Evolutionary conservation across 2,329 filamentous ascomycete species (phyloP).

Genomic region (Fusarium torulosum): DNA sequence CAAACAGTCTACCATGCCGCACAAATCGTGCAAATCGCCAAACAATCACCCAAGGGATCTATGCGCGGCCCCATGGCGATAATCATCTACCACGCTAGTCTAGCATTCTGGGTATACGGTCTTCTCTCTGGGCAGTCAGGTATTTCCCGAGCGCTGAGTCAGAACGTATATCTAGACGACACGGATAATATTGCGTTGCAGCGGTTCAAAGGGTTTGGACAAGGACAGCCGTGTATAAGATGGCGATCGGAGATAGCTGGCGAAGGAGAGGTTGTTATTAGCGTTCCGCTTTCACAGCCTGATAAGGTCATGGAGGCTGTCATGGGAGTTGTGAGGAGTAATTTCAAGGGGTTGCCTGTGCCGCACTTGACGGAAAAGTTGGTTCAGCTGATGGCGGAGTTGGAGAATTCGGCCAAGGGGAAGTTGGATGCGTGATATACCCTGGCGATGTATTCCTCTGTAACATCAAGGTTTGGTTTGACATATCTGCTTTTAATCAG

Average conservation of each 20-base stretch:
- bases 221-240: constrained; percentile 32
- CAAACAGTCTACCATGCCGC: constrained; percentile 49
- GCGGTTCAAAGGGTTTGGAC: constrained; percentile 31
- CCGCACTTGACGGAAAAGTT: constrained; percentile 34
- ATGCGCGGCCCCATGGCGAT: constrained; percentile 46
- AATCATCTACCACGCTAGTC: constrained; percentile 47
- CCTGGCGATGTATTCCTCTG: too few relatives aligned
- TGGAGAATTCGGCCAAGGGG: constrained; percentile 34
- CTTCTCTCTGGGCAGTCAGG: constrained; percentile 18
- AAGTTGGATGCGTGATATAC: constrained; percentile 30
- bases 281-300: constrained; percentile 26
- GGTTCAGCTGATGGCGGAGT: constrained; percentile 34
- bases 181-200: constrained; percentile 19
- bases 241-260: constrained; percentile 20
- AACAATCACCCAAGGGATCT: constrained; percentile 24
- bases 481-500: too few relatives aligned
- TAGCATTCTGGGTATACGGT: constrained; percentile 49
- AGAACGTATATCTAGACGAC: constrained; percentile 23
- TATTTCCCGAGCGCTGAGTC: background rate
- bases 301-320: constrained; percentile 34
- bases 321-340: constrained; percentile 19
- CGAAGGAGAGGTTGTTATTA: constrained; percentile 8
- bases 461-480: too few relatives aligned
- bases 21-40: constrained; percentile 46
- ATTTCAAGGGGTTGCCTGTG: constrained; percentile 18